Conservation (phyloP, 2,329 filamentous ascomycete genomes). For the Teratosphaeria gauchensis region DNA sequence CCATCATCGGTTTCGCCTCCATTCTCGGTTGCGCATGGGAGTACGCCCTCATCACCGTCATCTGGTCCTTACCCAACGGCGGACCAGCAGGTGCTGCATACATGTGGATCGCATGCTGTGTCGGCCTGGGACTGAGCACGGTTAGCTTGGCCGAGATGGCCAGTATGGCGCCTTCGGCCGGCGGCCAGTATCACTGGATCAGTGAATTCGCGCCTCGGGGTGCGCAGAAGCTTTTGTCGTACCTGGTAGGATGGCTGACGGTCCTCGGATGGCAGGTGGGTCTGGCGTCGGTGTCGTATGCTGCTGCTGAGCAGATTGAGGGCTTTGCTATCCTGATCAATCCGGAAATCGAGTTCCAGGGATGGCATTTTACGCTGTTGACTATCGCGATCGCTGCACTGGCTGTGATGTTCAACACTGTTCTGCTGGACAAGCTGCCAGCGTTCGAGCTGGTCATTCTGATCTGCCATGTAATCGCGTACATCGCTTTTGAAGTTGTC, state of each 20-base stretch:
- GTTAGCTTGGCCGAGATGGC: slow-evolving; percentile 25
- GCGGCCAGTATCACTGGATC: slow-evolving; percentile 1
- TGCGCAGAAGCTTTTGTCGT: slow-evolving; percentile 32
- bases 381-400: not conserved
- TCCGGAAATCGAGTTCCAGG: not conserved
- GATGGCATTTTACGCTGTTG: slow-evolving; percentile 1
- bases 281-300: not conserved
- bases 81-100: not conserved
- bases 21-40: slow-evolving; percentile 2
- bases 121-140: slow-evolving; percentile 26
- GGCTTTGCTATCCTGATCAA: not conserved
- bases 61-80: not conserved
- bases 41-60: not conserved
- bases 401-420: not conserved
- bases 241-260: slow-evolving; percentile 15
- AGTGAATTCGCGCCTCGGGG: slow-evolving; percentile 23
- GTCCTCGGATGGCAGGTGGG: slow-evolving; percentile 1
- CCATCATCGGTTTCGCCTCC: slow-evolving; percentile 2
- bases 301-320: not conserved
- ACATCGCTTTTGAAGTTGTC: not conserved
- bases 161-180: slow-evolving; percentile 15
- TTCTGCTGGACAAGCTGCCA: not conserved
- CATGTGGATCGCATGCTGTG: not conserved
- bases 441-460: not conserved
- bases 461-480: not conserved